Conservation (phyloP, 495 filamentous ascomycete genomes). For the Hypomontagnella submonticulosa region DNA sequence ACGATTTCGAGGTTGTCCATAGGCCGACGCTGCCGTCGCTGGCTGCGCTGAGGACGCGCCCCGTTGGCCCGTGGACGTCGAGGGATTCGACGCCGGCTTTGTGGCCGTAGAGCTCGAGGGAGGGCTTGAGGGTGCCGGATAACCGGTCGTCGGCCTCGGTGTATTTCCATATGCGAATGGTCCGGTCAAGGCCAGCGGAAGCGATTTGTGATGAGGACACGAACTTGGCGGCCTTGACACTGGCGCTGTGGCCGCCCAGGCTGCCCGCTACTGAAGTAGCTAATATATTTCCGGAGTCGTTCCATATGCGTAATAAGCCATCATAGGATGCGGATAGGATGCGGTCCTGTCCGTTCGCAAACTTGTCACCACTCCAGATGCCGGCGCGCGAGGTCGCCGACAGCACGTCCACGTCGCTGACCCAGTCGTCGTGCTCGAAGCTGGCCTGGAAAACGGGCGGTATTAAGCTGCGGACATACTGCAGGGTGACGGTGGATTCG, state of each 20-base stretch:
- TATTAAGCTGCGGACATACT: constrained; percentile 91
- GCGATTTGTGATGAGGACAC: constrained; percentile 79
- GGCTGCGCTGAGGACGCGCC: constrained; percentile 83
- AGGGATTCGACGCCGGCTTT: constrained; percentile 77
- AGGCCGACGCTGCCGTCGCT: constrained; percentile 82
- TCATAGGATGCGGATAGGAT: constrained; percentile 93
- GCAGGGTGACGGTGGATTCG: constrained; percentile 85
- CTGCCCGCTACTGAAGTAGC: constrained; percentile 71
- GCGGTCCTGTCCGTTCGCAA: constrained; percentile 61
- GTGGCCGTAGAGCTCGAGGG: constrained; percentile 90
- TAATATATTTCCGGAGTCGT: constrained; percentile 80
- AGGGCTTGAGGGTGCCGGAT: constrained; percentile 72
- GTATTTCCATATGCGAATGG: constrained; percentile 89
- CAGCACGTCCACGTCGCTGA: constrained; percentile 88
- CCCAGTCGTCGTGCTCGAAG: constrained; percentile 97
- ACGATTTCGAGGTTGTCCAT: constrained; percentile 81
- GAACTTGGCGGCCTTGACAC: constrained; percentile 84
- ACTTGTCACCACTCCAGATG: constrained; percentile 59
- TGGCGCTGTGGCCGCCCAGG: constrained; percentile 76
- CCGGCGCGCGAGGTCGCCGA: constrained; percentile 72
- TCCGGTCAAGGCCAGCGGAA: constrained; percentile 83
- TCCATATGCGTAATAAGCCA: constrained; percentile 87
- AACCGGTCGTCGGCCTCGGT: constrained; percentile 69
- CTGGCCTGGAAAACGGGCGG: constrained; percentile 86
- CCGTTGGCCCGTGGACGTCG: constrained; percentile 77